Base-by-base conservation (phyloP, 2,329 filamentous ascomycete species). In the Exophiala sideris region DNA sequence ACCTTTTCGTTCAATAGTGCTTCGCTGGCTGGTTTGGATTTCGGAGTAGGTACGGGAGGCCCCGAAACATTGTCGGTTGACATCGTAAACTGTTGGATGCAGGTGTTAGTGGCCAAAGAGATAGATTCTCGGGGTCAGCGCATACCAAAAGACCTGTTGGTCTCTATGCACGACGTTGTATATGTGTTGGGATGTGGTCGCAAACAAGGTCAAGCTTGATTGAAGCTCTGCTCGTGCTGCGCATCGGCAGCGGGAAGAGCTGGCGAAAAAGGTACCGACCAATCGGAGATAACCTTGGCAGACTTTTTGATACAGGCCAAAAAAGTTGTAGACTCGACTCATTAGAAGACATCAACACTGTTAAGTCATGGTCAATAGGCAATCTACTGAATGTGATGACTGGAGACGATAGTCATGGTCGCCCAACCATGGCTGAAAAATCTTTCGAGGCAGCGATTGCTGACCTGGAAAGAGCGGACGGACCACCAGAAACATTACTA, bases 1-100 rank as follows among this genome's bases (percentile, higher is more conserved):
- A 96, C 94, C 91, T 99, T 99, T 79, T 99, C 94, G 76, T 97
- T 97, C 70, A 99, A 84, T 68, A 99, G 85, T 70, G 92, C 89
- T 81, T 99, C 94, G 81, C 92, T 97, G 77, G 96, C 88, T 62
- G 94, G 92, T 75, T 75, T 82, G 60, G 83, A 77, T 66, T 89
- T 84, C 73, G 87, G 81, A 71, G 88, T 81, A 62, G 83, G 80
- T 72, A 81, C 79, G 66, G 84, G 80, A 64, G 83, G 77, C 70
- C 71, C 74, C 70, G 79, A 77, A 76, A 73, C 66, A 62, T 76
- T 74, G 35, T 76, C 73, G 67, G 84, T 80, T 71, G 81, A 77
- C 81, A 85, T 84, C 70, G 69, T 70, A 69, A 20, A 46, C 50
- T 41, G 46, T 44, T 38, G 5, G 34, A 24, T 18, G 11, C 5